Evolutionary conservation across 1,284 basidiomycete genomes (phyloP), one percentile per base, ranked within the genome.

Genomic region (Austropuccinia psidii): DNA sequence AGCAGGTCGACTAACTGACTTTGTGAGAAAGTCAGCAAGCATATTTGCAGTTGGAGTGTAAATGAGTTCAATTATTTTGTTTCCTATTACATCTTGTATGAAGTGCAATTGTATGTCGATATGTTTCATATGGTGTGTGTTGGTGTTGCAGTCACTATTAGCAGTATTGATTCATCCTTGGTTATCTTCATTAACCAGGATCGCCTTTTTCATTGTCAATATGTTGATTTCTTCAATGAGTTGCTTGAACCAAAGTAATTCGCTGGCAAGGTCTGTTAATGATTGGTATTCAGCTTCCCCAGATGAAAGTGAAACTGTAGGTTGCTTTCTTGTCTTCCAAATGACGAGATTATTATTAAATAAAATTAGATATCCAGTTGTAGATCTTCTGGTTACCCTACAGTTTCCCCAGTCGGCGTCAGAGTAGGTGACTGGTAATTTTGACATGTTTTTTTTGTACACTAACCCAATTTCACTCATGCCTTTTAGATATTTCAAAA

Each of bases 101-200:
- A 21, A 67, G 19, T 67, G 64, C 15, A 49, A 35, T 24, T 52
- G 47, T n/a, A 67, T 54, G 1, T 52, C 27, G 21, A 67, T 37
- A 29, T 67, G 47, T 29, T 67, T 67, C 4, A 35, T 67, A n/a
- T 49, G n/a, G n/a, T n/a, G n/a, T n/a, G n/a, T n/a, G n/a, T n/a
- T n/a, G n/a, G n/a, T n/a, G n/a, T n/a, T n/a, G n/a, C n/a, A n/a
- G n/a, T n/a, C n/a, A n/a, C n/a, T n/a, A n/a, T n/a, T n/a, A n/a
- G n/a, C n/a, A n/a, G n/a, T n/a, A n/a, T n/a, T n/a, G n/a, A n/a
- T n/a, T n/a, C n/a, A n/a, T n/a, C n/a, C n/a, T n/a, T n/a, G n/a
- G n/a, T n/a, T n/a, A n/a, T n/a, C n/a, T n/a, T n/a, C n/a, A n/a
- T n/a, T n/a, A n/a, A n/a, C n/a, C n/a, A n/a, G n/a, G n/a, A n/a